Percentiles rank a stretch among this genome's conserved stretches.
These are phyloP conservation scores for Gymnopilus dilepis DNA, from an alignment of 768 basidiomycete genomes.

Conservation along the genomic window DNA sequence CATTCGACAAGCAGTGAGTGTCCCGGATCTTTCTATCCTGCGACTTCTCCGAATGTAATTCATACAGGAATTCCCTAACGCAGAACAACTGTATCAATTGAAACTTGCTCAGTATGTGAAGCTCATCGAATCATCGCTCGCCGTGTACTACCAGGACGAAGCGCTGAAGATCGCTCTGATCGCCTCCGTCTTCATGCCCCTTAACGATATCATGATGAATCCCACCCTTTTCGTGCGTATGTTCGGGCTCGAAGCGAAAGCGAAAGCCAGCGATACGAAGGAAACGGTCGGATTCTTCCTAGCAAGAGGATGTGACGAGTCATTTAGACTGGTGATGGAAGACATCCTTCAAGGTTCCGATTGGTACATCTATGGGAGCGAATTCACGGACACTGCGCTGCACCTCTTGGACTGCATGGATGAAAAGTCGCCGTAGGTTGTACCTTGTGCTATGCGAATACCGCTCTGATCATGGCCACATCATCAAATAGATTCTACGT, in stretches of 20 bases:
- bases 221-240: too few species aligned
- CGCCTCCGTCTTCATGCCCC: not conserved
- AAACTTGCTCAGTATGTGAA: not conserved
- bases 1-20: not conserved
- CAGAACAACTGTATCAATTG: not conserved
- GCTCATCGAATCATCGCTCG: not conserved
- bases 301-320: too few species aligned
- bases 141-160: not conserved
- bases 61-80: not conserved
- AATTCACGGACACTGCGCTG: not conserved
- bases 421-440: too few species aligned
- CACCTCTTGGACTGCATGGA: not conserved
- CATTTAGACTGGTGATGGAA: not conserved
- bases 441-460: too few species aligned
- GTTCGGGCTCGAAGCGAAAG: too few species aligned
- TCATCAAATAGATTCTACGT: too few species aligned
- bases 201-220: too few species aligned
- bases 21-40: not conserved
- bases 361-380: not conserved
- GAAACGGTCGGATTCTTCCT: too few species aligned
- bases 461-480: too few species aligned
- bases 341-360: not conserved
- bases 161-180: not conserved
- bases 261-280: too few species aligned
- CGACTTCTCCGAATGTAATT: too few species aligned